phyloP scores from a whole-genome alignment of 176 grass and related monocot species.

The Musa troglodytarum region DNA sequence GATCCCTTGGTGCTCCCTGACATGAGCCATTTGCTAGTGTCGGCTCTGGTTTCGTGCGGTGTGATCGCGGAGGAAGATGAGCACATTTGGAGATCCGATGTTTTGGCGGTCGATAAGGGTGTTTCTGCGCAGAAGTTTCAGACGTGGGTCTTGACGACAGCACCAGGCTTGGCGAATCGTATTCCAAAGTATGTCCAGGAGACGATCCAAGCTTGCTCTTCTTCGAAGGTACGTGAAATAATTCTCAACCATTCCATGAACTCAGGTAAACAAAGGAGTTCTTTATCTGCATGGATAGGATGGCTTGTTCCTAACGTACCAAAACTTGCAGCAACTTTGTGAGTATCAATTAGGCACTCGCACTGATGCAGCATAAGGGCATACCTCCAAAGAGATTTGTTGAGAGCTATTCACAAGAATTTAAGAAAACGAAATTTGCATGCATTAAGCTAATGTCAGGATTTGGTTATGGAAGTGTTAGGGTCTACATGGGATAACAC shows the following conservation, averaged over 20 bases:
- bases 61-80: slow-evolving; percentile 50
- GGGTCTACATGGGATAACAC: background rate
- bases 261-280: background rate
- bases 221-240: slow-evolving; percentile 45
- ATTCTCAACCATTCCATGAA: background rate
- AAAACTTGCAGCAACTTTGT: too few relatives aligned
- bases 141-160: slow-evolving; percentile 50
- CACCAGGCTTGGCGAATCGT: slow-evolving; percentile 38
- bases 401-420: background rate
- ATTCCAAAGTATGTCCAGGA: slow-evolving; percentile 57
- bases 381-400: too few relatives aligned
- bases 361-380: too few relatives aligned
- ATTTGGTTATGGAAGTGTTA: background rate
- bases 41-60: slow-evolving; percentile 48
- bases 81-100: slow-evolving; percentile 42
- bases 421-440: background rate
- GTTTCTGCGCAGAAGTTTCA: slow-evolving; percentile 59
- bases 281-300: background rate
- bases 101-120: slow-evolving; percentile 35
- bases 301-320: too few relatives aligned
- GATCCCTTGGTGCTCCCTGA: slow-evolving; percentile 43
- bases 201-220: slow-evolving; percentile 26
- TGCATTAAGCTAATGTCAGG: background rate
- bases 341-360: too few relatives aligned
- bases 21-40: slow-evolving; percentile 48